Base-by-base conservation (phyloP, 73 alveolate genomes). In the Durusdinium trenchii region DNA sequence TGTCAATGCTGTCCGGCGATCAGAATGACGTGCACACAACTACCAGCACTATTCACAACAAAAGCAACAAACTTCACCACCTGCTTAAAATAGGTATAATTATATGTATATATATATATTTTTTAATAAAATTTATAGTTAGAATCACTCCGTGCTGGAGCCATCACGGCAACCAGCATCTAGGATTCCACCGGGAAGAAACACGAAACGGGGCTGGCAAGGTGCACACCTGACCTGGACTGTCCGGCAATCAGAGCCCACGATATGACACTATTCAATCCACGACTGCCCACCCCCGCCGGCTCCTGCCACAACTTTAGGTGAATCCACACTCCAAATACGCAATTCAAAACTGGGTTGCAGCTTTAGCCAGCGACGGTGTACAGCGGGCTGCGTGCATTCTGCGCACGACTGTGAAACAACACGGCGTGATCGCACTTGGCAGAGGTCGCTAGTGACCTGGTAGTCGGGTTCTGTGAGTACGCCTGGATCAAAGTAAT, bases 11-110 rank as follows among this genome's bases (percentile, higher is more conserved):
- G 98, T 91, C 96, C 98, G 46, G 98, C 45, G 67, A 76, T 69
- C 98, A 91, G 98, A 67, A 76, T 91, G 98, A 91, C 98, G 98
- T 91, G 98, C 98, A 71, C 95, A 91, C 94, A 84, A 52, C 38
- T 84, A 52, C 94, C 94, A 50, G 94, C 76, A 38, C 51, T n/a
- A 36, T 20, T 36, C 60, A 20, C 60, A 43, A 40, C 16, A 38
- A 73, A 73, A 30, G 1, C 54, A 3, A 12, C 52, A 10, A 9
- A 73, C 73, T 38, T 40, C 6, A 38, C 14, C 20, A 75, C 86
- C 18, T 75, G 9, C 30, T 32, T 32, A 60, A 60, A 75, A 73
- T 75, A 7, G n/a, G n/a, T n/a, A n/a, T n/a, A n/a, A n/a, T n/a
- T n/a, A n/a, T n/a, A n/a, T n/a, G n/a, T n/a, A n/a, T n/a, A n/a